Percentiles rank a stretch among this genome's conserved stretches.
Conservation (phyloP, 2,329 filamentous ascomycete species). For the Nigrograna mackinnonii region DNA sequence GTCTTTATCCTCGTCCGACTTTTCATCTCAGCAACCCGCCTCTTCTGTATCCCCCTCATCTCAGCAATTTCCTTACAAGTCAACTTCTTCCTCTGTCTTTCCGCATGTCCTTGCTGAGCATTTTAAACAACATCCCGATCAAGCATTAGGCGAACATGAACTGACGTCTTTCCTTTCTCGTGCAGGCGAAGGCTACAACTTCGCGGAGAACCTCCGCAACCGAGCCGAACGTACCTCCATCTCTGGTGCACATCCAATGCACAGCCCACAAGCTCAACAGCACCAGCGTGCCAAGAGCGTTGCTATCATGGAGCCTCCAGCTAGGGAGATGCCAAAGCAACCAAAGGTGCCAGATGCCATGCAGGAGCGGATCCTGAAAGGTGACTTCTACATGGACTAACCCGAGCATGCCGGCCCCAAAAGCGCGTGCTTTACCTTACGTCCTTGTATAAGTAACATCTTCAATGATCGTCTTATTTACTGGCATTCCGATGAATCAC, state of each 20-base stretch:
- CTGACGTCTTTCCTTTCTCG: constrained; percentile 63
- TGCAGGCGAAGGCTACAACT: constrained; percentile 93
- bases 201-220: constrained; percentile 92
- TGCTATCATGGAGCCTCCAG: constrained; percentile 62
- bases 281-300: constrained; percentile 74
- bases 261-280: constrained; percentile 19
- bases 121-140: constrained; percentile 32
- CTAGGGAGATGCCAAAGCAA: constrained; percentile 62
- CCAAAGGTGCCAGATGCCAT: constrained; percentile 75
- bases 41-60: constrained; percentile 14
- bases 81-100: constrained; percentile 19
- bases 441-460: constrained; percentile 21
- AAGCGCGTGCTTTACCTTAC: constrained; percentile 10
- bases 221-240: constrained; percentile 77
- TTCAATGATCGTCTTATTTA: background rate
- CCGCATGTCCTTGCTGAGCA: constrained; percentile 33
- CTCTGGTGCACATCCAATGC: constrained; percentile 51
- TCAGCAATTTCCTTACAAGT: too few species aligned
- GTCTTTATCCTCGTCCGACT: constrained; percentile 42
- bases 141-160: constrained; percentile 54
- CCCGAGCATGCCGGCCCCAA: constrained; percentile 1
- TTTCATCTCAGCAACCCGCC: constrained; percentile 21
- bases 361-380: constrained; percentile 95
- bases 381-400: constrained; percentile 97
- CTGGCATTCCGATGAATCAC: too few species aligned